A percentile compares a stretch with the other conserved stretches of the same genome.
These are phyloP conservation scores for Glonium stellatum DNA, from an alignment of 495 filamentous ascomycete genomes.

Conservation along the genomic window DNA sequence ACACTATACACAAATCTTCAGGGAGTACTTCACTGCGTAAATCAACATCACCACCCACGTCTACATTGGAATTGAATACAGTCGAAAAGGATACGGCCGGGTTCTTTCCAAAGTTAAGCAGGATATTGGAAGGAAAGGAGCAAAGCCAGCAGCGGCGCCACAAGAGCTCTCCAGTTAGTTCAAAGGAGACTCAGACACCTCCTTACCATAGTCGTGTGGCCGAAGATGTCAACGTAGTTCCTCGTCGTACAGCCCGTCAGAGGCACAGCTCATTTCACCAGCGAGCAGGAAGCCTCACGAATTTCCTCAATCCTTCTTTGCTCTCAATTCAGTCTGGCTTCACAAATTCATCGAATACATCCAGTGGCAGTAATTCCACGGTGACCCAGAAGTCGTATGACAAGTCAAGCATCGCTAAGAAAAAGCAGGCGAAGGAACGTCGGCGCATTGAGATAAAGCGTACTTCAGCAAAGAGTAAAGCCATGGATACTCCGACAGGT, in stretches of 20 bases:
- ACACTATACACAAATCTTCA: constrained; percentile 6
- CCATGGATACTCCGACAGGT: constrained; percentile 11
- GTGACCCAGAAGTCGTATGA: constrained; percentile 36
- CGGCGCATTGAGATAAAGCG: constrained; percentile 13
- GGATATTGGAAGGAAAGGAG: constrained; percentile 33
- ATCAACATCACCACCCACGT: constrained; percentile 8
- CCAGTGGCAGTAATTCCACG: constrained; percentile 37
- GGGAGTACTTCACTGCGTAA: not conserved
- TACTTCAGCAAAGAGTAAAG: constrained; percentile 1
- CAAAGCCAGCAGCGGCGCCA: constrained; percentile 9
- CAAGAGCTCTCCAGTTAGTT: constrained; percentile 12
- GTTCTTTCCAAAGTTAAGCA: constrained; percentile 32
- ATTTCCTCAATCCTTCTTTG: constrained; percentile 33
- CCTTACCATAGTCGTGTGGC: constrained; percentile 4
- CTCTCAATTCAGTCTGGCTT: constrained; percentile 33
- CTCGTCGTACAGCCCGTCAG: constrained; percentile 16
- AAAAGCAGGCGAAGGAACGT: constrained; percentile 13
- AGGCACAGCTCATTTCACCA: constrained; percentile 27
- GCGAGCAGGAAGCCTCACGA: constrained; percentile 23
- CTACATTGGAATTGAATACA: not conserved
- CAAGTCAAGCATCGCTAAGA: constrained; percentile 9
- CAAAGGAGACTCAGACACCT: not conserved
- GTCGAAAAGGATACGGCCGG: constrained; percentile 12
- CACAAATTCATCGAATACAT: constrained; percentile 31
- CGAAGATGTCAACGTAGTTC: constrained; percentile 12